A percentile compares a stretch with the other conserved stretches of the same genome.
phyloP scores from a whole-genome alignment of 2,329 filamentous ascomycete species.

The Phaeosphaeriaceae sp. region DNA sequence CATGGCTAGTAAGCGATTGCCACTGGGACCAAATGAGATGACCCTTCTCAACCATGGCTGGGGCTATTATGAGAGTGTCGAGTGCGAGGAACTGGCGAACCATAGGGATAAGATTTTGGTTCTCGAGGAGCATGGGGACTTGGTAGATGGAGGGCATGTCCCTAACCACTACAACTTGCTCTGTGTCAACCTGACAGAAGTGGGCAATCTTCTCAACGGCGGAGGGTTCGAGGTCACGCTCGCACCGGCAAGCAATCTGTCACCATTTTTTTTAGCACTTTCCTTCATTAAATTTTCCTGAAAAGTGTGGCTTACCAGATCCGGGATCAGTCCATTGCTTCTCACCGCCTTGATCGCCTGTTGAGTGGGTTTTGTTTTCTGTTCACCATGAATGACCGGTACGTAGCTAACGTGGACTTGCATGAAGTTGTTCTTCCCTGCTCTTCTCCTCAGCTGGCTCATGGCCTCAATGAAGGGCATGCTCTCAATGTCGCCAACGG shows the following conservation, averaged over 20 bases:
- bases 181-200: conserved; percentile 83
- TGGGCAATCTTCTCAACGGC: conserved; percentile 88
- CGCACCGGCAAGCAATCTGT: conserved; percentile 91
- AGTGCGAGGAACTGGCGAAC: conserved; percentile 71
- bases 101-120: conserved; percentile 76
- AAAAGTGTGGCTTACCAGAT: conserved; percentile 58
- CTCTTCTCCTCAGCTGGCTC: conserved; percentile 74
- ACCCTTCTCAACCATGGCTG: conserved; percentile 67
- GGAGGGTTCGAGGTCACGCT: conserved; percentile 71
- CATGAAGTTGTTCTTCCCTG: conserved; percentile 80
- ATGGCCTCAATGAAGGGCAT: conserved; percentile 88
- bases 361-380: conserved; percentile 98
- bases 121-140: conserved; percentile 87
- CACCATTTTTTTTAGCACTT: conserved; percentile 3
- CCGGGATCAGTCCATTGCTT: conserved; percentile 71
- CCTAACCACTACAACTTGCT: conserved; percentile 86
- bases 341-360: conserved; percentile 84
- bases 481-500: conserved; percentile 82
- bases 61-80: conserved; percentile 61
- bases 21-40: conserved; percentile 77
- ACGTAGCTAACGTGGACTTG: conserved; percentile 91
- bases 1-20: conserved; percentile 71
- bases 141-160: conserved; percentile 93
- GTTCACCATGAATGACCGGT: conserved; percentile 75
- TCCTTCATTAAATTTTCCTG: neutral